phyloP scores from a whole-genome alignment of 1,284 basidiomycete genomes.

The Cutaneotrichosporon arboriforme region DNA sequence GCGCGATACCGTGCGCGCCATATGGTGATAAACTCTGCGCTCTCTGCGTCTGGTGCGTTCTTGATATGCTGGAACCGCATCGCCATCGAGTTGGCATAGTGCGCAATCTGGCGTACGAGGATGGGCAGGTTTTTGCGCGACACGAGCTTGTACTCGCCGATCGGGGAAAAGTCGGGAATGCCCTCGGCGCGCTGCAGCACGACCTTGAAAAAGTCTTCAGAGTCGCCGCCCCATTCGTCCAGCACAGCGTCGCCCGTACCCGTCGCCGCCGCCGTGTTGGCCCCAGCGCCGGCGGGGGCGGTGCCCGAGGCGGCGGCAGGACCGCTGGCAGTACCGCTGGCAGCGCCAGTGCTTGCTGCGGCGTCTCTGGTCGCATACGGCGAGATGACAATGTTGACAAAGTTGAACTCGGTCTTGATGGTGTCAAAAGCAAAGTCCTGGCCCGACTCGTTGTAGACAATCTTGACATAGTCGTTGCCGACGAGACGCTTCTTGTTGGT shows the following conservation, averaged over 20 bases:
- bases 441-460: slow-evolving; percentile 96
- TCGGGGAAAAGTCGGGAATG: slow-evolving; percentile 85
- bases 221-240: slow-evolving; percentile 31
- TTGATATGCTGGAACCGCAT: slow-evolving; percentile 66
- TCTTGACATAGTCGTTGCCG: slow-evolving; percentile 90
- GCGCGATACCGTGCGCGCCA: slow-evolving; percentile 75
- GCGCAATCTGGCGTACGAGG: slow-evolving; percentile 75
- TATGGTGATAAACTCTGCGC: slow-evolving; percentile 76
- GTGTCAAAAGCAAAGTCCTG: slow-evolving; percentile 79
- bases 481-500: slow-evolving; percentile 87
- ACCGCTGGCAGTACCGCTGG: no score
- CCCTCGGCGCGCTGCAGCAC: slow-evolving; percentile 75
- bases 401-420: slow-evolving; percentile 87
- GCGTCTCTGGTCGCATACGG: slow-evolving; percentile 77
- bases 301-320: neutral
- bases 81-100: slow-evolving; percentile 82
- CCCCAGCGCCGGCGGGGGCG: no score
- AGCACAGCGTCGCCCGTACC: neutral
- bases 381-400: slow-evolving; percentile 94
- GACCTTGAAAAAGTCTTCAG: slow-evolving; percentile 76
- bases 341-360: slow-evolving; percentile 12
- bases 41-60: slow-evolving; percentile 60
- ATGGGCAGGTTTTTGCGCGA: slow-evolving; percentile 75
- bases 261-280: neutral
- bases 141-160: slow-evolving; percentile 88